Base-by-base conservation (phyloP, 192 early-diverging fungal genomes). In the Kappamyces sp. region DNA sequence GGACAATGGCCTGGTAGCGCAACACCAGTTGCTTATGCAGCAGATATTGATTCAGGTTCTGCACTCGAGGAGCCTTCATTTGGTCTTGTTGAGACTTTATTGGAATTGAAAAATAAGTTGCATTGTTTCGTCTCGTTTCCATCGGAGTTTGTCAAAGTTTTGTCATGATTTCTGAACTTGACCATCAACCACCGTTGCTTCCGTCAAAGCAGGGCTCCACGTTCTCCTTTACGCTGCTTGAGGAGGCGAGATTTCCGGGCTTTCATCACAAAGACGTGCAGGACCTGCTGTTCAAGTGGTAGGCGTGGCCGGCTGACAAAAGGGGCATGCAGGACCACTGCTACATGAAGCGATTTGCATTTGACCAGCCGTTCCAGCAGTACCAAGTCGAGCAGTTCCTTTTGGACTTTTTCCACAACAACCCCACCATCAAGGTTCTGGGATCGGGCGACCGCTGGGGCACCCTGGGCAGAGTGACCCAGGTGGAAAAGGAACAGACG, bases 321-420 rank as follows among this genome's bases (percentile, higher is more conserved):
- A 78, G 76, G 76, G 77, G 77, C 2, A 69, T 79, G 67, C 60
- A 64, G 36, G 70, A 70, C 35, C 67, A 73, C 49, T 60, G 49
- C 46, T 75, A 75, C 49, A 12, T 79, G 36, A 67, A 68, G 42
- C 52, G 69, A 32, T 79, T 75, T 49, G 62, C 43, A 3, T 79
- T 63, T 47, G 77, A 79, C 52, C 61, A 62, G 41, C 49, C 40
- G 10, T 40, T 75, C 4, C 62, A 68, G 32, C 39, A 52, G 7
- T 73, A 69, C 46, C 57, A 79, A 36, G 49, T 73, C 41, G 65
- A 75, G 33, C 31, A 41, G 13, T 79, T 79, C 47, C 36, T 79
- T 38, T 37, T 72, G 33, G 69, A 75, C 35, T 67, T 79, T 41
- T 73, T 79, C 57, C 69, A 79, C 58, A 61, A 75, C 44, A 67